A percentile compares a stretch with the other conserved stretches of the same genome.
Conservation (phyloP, 164 flowering plant genomes). For the Tetrastigma voinierianum region DNA sequence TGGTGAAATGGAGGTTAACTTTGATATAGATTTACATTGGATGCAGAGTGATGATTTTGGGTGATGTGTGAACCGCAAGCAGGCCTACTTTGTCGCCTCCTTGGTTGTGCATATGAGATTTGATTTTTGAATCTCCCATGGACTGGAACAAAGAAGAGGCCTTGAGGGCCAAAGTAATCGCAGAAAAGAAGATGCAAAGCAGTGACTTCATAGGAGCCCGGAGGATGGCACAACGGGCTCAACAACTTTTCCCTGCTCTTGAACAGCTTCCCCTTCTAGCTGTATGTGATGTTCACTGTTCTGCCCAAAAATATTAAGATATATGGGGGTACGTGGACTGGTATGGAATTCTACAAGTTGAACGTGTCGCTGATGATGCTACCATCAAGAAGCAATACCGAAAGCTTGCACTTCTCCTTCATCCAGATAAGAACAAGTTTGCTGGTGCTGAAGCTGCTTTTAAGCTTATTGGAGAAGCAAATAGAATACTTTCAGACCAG, state of each 20-base stretch:
- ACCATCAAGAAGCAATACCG: slow-evolving; percentile 47
- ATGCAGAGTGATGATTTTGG: slow-evolving; percentile 9
- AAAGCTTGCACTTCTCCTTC: slow-evolving; percentile 47
- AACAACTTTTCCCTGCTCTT: slow-evolving; percentile 42
- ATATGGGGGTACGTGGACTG: slow-evolving; percentile 37
- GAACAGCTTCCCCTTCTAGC: slow-evolving; percentile 41
- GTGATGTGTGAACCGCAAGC: background rate
- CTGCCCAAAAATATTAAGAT: slow-evolving; percentile 34
- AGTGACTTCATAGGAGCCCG: slow-evolving; percentile 45
- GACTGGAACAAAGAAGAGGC: slow-evolving; percentile 66
- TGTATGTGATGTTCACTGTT: slow-evolving; percentile 52
- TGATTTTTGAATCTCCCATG: slow-evolving; percentile 22
- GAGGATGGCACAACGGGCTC: slow-evolving; percentile 36
- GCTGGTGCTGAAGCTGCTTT: slow-evolving; percentile 59
- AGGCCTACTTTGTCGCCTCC: background rate
- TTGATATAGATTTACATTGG: background rate
- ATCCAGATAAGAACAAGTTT: slow-evolving; percentile 59
- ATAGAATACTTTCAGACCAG: slow-evolving; percentile 36
- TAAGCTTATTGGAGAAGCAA: slow-evolving; percentile 53
- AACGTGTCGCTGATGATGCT: slow-evolving; percentile 36
- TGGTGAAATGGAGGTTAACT: background rate
- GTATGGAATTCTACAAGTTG: slow-evolving; percentile 53
- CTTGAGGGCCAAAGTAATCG: slow-evolving; percentile 41
- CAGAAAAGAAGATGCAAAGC: slow-evolving; percentile 39
- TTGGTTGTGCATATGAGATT: background rate